A percentile compares a stretch with the other conserved stretches of the same genome.
Evolutionary conservation across 2,329 filamentous ascomycete species (phyloP).

Genomic region (Lasiodiplodia citricola): DNA sequence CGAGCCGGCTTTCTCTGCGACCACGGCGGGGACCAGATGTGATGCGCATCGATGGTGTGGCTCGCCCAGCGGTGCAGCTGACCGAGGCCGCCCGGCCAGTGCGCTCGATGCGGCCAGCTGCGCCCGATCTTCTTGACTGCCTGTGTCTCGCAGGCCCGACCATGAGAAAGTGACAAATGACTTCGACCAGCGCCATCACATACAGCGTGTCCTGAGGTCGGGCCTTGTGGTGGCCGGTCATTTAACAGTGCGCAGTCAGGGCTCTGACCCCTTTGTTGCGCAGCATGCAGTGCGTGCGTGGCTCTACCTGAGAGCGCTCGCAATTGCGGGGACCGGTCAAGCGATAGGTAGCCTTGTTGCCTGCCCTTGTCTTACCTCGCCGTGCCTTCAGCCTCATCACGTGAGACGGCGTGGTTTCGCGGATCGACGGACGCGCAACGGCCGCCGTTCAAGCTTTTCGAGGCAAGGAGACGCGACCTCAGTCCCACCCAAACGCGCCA

Average conservation of each 20-base stretch:
- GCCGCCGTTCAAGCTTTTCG: conserved; percentile 1
- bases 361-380: conserved; percentile 3
- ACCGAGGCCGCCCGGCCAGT: neutral
- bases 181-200: neutral
- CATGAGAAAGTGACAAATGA: conserved; percentile 18
- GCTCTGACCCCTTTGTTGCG: conserved; percentile 18
- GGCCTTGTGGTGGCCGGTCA: neutral
- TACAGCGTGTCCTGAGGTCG: neutral
- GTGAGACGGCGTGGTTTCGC: neutral
- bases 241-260: too few relatives aligned
- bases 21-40: neutral
- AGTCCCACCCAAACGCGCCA: neutral
- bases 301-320: neutral
- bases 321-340: conserved; percentile 20
- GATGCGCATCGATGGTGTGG: neutral
- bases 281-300: conserved; percentile 6
- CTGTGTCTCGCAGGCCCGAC: conserved; percentile 6
- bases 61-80: neutral
- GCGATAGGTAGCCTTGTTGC: neutral
- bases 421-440: conserved; percentile 7
- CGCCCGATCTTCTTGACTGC: conserved; percentile 4
- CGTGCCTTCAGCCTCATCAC: conserved; percentile 16
- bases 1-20: conserved; percentile 21
- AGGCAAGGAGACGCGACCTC: neutral
- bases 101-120: conserved; percentile 12